Conservation (phyloP, 805 yeast genomes). For the Saccharomycopsis olivae region DNA sequence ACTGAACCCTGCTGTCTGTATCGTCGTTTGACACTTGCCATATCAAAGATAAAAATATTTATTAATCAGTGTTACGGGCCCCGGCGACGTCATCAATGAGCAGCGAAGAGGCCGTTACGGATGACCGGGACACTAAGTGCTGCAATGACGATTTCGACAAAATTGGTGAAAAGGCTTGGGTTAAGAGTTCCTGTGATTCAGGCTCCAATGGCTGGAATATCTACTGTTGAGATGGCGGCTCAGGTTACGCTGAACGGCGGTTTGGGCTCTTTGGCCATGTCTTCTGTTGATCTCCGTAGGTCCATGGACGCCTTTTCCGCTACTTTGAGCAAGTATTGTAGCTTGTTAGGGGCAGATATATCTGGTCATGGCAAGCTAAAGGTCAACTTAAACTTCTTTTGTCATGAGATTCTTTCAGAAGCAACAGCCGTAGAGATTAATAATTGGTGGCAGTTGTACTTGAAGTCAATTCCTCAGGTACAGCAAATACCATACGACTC, state of each 20-base stretch:
- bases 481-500: not conserved
- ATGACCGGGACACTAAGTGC: too few relatives aligned
- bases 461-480: not conserved
- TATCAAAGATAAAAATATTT: too few relatives aligned
- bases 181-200: constrained; percentile 37
- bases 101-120: too few relatives aligned
- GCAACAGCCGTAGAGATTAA: constrained; percentile 15
- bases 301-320: not conserved
- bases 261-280: constrained; percentile 33
- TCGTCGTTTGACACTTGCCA: too few relatives aligned
- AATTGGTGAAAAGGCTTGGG: too few relatives aligned
- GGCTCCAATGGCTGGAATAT: constrained; percentile 53
- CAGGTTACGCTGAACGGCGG: constrained; percentile 34
- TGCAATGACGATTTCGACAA: too few relatives aligned
- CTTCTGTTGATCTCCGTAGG: not conserved
- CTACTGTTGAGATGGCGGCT: constrained; percentile 35
- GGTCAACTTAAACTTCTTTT: constrained; percentile 39
- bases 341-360: not conserved
- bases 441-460: constrained; percentile 19
- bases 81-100: too few relatives aligned
- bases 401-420: constrained; percentile 26
- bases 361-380: not conserved
- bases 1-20: too few relatives aligned
- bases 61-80: too few relatives aligned
- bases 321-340: not conserved